phyloP scores from a whole-genome alignment of 768 basidiomycete species.

The Kwoniella bestiolae region DNA sequence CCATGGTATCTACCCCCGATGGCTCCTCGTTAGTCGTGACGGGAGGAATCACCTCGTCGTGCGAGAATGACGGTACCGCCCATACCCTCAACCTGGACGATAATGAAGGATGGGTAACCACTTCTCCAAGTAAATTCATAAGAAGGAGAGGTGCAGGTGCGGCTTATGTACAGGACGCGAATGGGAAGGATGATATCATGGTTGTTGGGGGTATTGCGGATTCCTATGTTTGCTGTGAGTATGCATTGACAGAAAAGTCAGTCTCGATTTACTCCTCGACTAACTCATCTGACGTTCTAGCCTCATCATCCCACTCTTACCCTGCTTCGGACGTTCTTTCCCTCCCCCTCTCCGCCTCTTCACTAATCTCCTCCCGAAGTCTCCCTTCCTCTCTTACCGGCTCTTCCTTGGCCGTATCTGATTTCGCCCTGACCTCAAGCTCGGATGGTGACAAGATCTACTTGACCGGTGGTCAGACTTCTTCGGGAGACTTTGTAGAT shows the following conservation, averaged over 20 bases:
- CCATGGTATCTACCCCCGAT: constrained; percentile 35
- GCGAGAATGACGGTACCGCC: constrained; percentile 36
- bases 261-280: too few relatives aligned
- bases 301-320: constrained; percentile 49
- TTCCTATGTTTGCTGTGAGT: constrained; percentile 54
- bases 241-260: neutral
- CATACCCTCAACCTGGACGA: constrained; percentile 43
- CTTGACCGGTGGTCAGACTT: constrained; percentile 48
- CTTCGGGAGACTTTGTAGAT: constrained; percentile 45
- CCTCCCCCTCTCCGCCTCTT: constrained; percentile 39
- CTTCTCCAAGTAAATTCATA: constrained; percentile 32
- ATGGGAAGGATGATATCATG: constrained; percentile 37
- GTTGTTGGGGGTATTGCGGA: constrained; percentile 55
- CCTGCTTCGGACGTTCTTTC: constrained; percentile 49
- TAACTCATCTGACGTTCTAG: constrained; percentile 14
- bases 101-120: constrained; percentile 35
- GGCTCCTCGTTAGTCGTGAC: constrained; percentile 36
- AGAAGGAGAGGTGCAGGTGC: constrained; percentile 48
- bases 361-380: constrained; percentile 32
- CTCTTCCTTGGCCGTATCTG: constrained; percentile 44
- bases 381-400: constrained; percentile 43
- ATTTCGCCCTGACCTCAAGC: constrained; percentile 48
- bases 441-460: constrained; percentile 37
- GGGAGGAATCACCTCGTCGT: constrained; percentile 55
- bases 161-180: constrained; percentile 35